Base-by-base conservation (phyloP, 2,329 filamentous ascomycete species). In the Chrysosphaeria jannelii region DNA sequence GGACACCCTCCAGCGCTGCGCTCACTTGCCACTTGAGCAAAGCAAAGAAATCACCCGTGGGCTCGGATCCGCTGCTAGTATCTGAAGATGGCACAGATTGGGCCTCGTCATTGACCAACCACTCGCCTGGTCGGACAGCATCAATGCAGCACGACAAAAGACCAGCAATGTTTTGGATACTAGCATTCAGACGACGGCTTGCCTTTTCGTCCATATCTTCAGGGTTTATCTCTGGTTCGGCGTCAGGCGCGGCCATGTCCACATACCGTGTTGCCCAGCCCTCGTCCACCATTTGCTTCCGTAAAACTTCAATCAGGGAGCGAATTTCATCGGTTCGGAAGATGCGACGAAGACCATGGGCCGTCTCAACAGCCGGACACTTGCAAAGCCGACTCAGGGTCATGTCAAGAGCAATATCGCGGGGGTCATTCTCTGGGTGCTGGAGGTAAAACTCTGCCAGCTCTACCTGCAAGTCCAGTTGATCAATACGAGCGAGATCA, bases 201-300 rank as follows among this genome's bases (percentile, higher is more conserved):
- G 10, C 8, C 2, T 8, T 10, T 43, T 11, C 47, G 41, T n/a
- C 41, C 35, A 14, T 47, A 41, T 9, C 33, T n/a, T n/a, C n/a
- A n/a, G n/a, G n/a, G n/a, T n/a, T n/a, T n/a, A n/a, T n/a, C n/a
- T n/a, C n/a, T n/a, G n/a, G n/a, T n/a, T n/a, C n/a, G n/a, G n/a
- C n/a, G 2, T 14, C 50, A 14, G 51, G 45, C 24, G 48, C 41
- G 10, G 54, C 52, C 8, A 46, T 42, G 33, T 71, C 67, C 18
- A 71, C 44, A 39, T 78, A 76, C 12, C 59, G 53, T 10, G 62
- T 58, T 1, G 68, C 75, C 72, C 72, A 81, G 15, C 66, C 65
- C 27, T 71, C 71, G 31, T 64, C 60, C 24, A 65, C 59, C 21
- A 81, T 51, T 43, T 79, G 69, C 31, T 68, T 53, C 26, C 71